Evolutionary conservation across 192 early-diverging fungal species (phyloP).

Genomic region (Linnemannia hyalina): DNA sequence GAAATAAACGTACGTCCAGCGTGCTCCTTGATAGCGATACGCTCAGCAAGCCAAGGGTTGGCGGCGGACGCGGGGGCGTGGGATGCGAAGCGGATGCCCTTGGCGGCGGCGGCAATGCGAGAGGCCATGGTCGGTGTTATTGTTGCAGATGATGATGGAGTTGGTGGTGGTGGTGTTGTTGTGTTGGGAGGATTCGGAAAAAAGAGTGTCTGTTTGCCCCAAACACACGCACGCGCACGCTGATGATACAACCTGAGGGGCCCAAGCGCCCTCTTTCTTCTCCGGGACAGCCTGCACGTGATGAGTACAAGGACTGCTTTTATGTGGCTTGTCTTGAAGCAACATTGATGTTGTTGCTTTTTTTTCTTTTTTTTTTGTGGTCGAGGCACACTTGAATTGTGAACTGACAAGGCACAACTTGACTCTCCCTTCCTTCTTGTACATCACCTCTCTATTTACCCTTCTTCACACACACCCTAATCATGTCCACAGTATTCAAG

Average conservation of each 20-base stretch:
- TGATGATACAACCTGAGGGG: neutral
- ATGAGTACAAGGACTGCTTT: neutral
- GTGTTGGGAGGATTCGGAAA: neutral
- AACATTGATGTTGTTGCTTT: slow-evolving; percentile 2
- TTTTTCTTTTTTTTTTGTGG: slow-evolving; percentile 14
- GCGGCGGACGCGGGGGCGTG: slow-evolving; percentile 7
- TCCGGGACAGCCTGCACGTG: no score
- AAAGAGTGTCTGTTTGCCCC: neutral
- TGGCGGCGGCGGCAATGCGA: slow-evolving; percentile 24
- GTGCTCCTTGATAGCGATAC: slow-evolving; percentile 28
- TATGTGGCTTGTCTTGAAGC: neutral
- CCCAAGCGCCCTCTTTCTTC: neutral
- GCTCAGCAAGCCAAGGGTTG: slow-evolving; percentile 40
- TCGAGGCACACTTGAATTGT: neutral
- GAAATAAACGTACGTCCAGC: slow-evolving; percentile 19
- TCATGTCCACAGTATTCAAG: slow-evolving; percentile 51
- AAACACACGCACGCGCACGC: neutral
- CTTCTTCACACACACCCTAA: neutral
- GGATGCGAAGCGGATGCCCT: slow-evolving; percentile 29
- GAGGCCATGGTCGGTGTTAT: slow-evolving; percentile 18
- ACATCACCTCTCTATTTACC: slow-evolving; percentile 13
- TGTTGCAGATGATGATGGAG: neutral
- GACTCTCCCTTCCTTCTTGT: neutral
- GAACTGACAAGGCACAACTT: neutral
- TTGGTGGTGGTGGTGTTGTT: neutral